Conservation (phyloP, 768 basidiomycete species). For the Calvatia gigantea region DNA sequence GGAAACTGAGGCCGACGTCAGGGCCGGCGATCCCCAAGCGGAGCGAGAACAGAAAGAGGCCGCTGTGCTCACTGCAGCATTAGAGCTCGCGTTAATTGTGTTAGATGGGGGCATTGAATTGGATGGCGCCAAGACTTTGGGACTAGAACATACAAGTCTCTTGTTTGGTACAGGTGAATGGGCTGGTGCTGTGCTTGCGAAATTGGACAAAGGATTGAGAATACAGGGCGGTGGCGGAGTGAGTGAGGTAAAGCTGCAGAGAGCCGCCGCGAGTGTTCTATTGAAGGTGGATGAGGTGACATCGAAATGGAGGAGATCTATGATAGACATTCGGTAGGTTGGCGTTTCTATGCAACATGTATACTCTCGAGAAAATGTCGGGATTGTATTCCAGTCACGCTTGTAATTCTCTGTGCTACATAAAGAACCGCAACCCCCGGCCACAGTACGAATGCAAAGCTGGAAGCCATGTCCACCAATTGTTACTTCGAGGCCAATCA, state of each 20-base stretch:
- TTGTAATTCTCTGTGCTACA: no score
- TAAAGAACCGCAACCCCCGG: no score
- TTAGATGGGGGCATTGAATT: slow-evolving; percentile 73
- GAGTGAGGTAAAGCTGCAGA: slow-evolving; percentile 57
- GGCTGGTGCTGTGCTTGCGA: slow-evolving; percentile 65
- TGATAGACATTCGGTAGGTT: slow-evolving; percentile 21
- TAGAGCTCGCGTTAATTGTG: slow-evolving; percentile 76
- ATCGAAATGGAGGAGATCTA: slow-evolving; percentile 25
- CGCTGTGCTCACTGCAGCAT: slow-evolving; percentile 64
- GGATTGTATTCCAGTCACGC: not conserved
- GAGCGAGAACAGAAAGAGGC: slow-evolving; percentile 53
- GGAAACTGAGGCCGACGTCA: slow-evolving; percentile 31
- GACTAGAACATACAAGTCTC: slow-evolving; percentile 71
- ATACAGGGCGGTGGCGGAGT: slow-evolving; percentile 64
- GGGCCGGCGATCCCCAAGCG: slow-evolving; percentile 29
- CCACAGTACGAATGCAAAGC: no score
- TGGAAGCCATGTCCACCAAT: no score
- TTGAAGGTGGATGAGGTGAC: slow-evolving; percentile 62
- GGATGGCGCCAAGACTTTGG: slow-evolving; percentile 73
- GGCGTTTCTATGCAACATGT: not conserved
- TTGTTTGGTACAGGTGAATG: slow-evolving; percentile 77
- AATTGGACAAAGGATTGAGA: slow-evolving; percentile 60
- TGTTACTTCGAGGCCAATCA: no score
- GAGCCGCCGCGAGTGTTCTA: slow-evolving; percentile 76
- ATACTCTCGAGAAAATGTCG: not conserved